Percentiles rank a stretch among this genome's conserved stretches.
These are phyloP conservation scores for Metschnikowia orientalis DNA, from an alignment of 805 yeast genomes.

Conservation along the genomic window DNA sequence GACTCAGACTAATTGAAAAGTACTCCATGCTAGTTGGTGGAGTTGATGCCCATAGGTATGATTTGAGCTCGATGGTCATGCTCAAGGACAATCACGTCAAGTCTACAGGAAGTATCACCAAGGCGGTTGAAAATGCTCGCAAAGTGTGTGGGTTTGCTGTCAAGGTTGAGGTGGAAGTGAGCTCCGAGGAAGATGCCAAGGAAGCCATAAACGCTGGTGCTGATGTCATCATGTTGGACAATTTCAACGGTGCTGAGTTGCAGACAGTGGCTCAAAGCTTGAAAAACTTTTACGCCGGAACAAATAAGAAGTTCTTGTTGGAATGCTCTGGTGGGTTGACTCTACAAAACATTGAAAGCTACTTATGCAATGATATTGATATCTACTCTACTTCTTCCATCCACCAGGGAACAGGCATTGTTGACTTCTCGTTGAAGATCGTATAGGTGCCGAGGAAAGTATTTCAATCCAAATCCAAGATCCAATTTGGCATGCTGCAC, in stretches of 20 bases:
- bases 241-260: slow-evolving; percentile 66
- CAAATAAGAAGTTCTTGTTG: slow-evolving; percentile 51
- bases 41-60: slow-evolving; percentile 87
- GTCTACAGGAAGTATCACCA: slow-evolving; percentile 87
- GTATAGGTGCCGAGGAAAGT: no score
- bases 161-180: slow-evolving; percentile 91
- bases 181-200: slow-evolving; percentile 75
- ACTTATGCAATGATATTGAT: slow-evolving; percentile 75
- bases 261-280: slow-evolving; percentile 60
- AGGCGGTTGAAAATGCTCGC: slow-evolving; percentile 74
- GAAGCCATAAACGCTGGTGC: slow-evolving; percentile 96
- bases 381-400: slow-evolving; percentile 87
- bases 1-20: slow-evolving; percentile 80
- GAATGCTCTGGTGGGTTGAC: slow-evolving; percentile 94
- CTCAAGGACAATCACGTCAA: slow-evolving; percentile 90
- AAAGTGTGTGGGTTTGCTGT: slow-evolving; percentile 82
- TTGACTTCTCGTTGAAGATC: slow-evolving; percentile 83
- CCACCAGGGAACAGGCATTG: slow-evolving; percentile 83
- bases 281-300: slow-evolving; percentile 51
- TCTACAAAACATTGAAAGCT: slow-evolving; percentile 57
- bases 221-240: slow-evolving; percentile 91
- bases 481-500: not conserved
- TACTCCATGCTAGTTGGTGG: slow-evolving; percentile 96
- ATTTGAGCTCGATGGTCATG: slow-evolving; percentile 92
- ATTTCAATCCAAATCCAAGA: not conserved